Percentiles rank a stretch among this genome's conserved stretches.
These are phyloP conservation scores for Colletotrichum nymphaeae DNA, from an alignment of 2,329 filamentous ascomycete species.

Conservation along the genomic window DNA sequence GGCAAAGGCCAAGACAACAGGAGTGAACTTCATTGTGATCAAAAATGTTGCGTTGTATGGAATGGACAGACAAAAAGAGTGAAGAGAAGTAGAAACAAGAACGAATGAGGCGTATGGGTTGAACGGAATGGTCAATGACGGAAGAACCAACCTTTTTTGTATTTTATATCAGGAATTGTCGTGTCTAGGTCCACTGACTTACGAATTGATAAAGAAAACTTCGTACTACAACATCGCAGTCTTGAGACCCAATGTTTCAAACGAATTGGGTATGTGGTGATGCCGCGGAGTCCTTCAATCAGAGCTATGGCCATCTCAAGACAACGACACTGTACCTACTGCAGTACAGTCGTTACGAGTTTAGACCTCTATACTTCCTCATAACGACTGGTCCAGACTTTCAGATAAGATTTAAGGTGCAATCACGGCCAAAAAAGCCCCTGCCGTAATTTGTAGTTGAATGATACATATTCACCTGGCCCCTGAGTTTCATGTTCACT, in stretches of 20 bases:
- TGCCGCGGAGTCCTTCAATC: neutral
- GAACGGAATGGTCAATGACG: neutral
- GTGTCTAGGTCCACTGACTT: neutral
- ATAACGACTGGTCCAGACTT: no score
- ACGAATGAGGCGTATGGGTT: neutral
- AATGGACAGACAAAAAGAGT: neutral
- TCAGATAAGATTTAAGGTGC: no score
- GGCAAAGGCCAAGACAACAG: constrained; percentile 36
- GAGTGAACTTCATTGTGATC: constrained; percentile 38
- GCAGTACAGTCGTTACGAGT: no score
- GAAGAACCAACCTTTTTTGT: neutral
- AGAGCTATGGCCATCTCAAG: neutral
- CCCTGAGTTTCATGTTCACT: neutral
- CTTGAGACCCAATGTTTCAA: neutral
- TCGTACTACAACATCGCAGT: neutral
- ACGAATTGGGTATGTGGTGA: neutral
- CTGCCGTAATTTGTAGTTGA: neutral
- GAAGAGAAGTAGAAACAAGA: neutral
- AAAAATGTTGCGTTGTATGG: neutral
- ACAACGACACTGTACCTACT: neutral
- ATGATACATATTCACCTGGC: neutral
- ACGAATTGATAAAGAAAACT: neutral
- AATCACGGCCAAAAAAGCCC: neutral
- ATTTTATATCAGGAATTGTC: neutral
- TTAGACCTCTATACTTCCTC: no score